phyloP scores from a whole-genome alignment of 257 asterid species.

The Ligustrum vulgare region DNA sequence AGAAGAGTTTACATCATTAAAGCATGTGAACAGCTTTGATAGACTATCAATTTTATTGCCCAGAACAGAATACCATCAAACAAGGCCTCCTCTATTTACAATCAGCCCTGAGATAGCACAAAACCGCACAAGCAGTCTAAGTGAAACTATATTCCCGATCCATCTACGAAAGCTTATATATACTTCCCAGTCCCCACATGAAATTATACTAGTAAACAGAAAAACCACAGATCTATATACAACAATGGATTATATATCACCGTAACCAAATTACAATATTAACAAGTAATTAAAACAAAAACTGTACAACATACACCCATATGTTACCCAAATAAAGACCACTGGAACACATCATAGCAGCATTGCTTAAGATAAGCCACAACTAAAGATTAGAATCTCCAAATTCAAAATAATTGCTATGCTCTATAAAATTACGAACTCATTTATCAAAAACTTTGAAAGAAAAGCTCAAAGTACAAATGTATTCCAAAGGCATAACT shows the following conservation, averaged over 20 bases:
- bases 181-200: not conserved
- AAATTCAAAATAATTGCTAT: not conserved
- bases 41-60: not conserved
- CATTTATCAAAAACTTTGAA: not conserved
- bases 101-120: not conserved
- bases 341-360: not conserved
- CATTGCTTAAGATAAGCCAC: not conserved
- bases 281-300: not conserved
- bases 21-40: not conserved
- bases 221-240: slow-evolving; percentile 4
- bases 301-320: not conserved
- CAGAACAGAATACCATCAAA: not conserved
- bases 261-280: not conserved
- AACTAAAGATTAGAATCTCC: not conserved
- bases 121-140: not conserved
- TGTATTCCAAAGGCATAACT: not conserved
- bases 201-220: not conserved
- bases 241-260: not conserved
- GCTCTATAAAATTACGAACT: not conserved
- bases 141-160: not conserved
- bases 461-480: not conserved
- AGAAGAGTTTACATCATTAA: not conserved
- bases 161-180: not conserved
- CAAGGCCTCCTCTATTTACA: not conserved
- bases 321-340: not conserved